phyloP scores from a whole-genome alignment of 2,329 filamentous ascomycete species.

The Clonostachys sp. region DNA sequence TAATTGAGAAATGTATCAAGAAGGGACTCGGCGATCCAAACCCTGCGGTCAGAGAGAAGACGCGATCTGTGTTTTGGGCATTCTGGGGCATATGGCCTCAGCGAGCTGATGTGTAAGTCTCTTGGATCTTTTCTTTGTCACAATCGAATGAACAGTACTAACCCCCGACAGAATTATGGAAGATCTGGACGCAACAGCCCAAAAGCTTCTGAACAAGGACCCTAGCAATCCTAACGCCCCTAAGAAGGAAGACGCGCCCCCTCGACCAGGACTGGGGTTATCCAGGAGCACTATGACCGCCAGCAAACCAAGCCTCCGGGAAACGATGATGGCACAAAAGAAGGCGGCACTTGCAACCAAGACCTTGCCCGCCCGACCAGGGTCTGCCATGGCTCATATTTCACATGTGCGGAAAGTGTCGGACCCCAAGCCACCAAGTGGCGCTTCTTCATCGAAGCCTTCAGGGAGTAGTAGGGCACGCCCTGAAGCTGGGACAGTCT shows the following conservation, averaged over 20 bases:
- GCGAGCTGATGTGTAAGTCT: slow-evolving; percentile 65
- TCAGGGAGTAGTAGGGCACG: slow-evolving; percentile 32
- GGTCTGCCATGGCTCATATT: slow-evolving; percentile 60
- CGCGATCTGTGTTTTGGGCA: slow-evolving; percentile 81
- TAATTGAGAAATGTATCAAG: slow-evolving; percentile 83
- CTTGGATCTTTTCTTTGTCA: neutral
- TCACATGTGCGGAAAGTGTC: slow-evolving; percentile 41
- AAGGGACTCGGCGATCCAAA: slow-evolving; percentile 88
- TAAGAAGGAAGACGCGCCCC: slow-evolving; percentile 42
- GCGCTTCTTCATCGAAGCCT: slow-evolving; percentile 19
- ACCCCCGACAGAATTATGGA: slow-evolving; percentile 62
- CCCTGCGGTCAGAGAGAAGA: slow-evolving; percentile 81
- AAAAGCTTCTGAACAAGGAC: slow-evolving; percentile 77
- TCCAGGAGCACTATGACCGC: slow-evolving; percentile 58
- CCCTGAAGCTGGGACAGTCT: slow-evolving; percentile 33
- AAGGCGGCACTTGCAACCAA: slow-evolving; percentile 48
- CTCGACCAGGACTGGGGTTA: slow-evolving; percentile 53
- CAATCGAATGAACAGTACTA: slow-evolving; percentile 6
- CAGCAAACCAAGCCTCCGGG: slow-evolving; percentile 66
- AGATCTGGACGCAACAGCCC: slow-evolving; percentile 71
- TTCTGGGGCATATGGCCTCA: slow-evolving; percentile 76
- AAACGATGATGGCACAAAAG: slow-evolving; percentile 81
- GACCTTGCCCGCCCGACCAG: slow-evolving; percentile 52
- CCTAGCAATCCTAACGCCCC: slow-evolving; percentile 73
- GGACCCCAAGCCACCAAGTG: slow-evolving; percentile 8